Evolutionary conservation across 1,284 basidiomycete genomes (phyloP).

Genomic region (Sanghuangporus baumii): DNA sequence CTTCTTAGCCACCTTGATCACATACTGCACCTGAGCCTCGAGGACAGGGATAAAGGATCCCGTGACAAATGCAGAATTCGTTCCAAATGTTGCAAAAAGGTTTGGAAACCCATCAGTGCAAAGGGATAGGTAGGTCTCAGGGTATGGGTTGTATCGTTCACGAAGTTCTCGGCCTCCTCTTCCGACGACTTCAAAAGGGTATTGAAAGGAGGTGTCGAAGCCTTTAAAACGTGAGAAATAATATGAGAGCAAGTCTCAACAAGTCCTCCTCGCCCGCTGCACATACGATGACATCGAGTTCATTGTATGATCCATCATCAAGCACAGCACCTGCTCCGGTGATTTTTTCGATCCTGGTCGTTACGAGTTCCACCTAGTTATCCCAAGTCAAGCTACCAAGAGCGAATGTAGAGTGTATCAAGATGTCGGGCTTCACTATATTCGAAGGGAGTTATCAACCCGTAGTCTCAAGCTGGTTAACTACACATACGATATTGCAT

Average conservation of each 20-base stretch:
- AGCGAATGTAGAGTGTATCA: neutral
- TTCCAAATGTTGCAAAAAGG: slow-evolving; percentile 45
- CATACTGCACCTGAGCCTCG: slow-evolving; percentile 51
- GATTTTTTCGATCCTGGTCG: slow-evolving; percentile 42
- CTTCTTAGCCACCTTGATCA: slow-evolving; percentile 45
- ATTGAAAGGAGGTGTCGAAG: slow-evolving; percentile 48
- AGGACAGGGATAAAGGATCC: slow-evolving; percentile 47
- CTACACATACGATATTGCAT: slow-evolving; percentile 43
- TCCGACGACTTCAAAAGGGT: slow-evolving; percentile 48
- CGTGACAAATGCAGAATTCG: slow-evolving; percentile 46
- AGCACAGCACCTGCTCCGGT: slow-evolving; percentile 51
- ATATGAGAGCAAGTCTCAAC: neutral
- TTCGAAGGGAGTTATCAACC: neutral
- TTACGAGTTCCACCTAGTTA: slow-evolving; percentile 48
- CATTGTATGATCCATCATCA: slow-evolving; percentile 43
- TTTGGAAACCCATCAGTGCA: slow-evolving; percentile 60
- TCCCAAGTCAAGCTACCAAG: neutral
- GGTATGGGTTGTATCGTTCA: slow-evolving; percentile 46
- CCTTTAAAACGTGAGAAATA: slow-evolving; percentile 26
- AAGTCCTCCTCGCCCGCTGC: slow-evolving; percentile 39
- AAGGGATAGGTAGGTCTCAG: slow-evolving; percentile 48
- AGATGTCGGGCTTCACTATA: slow-evolving; percentile 47
- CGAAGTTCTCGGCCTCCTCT: slow-evolving; percentile 41
- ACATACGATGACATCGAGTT: slow-evolving; percentile 55
- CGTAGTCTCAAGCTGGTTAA: neutral